Evolutionary conservation across 805 yeast species (phyloP), one percentile per base, ranked within the genome.

Genomic region (Kluyveromyces lactis): DNA sequence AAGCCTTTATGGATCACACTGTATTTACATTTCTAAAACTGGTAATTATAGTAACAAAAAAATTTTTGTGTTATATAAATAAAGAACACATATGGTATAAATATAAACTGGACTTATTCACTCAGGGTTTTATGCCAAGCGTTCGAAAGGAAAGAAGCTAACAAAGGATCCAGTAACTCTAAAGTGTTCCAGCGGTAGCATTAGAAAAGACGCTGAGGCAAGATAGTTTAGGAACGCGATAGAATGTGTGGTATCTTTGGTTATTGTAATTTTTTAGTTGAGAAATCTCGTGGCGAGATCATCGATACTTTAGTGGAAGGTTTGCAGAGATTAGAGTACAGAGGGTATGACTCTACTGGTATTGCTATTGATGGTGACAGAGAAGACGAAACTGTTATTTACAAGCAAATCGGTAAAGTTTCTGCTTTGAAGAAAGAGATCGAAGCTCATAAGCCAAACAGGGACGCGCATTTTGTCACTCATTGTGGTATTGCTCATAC

Each of bases 401-500:
- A 76, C 69, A 86, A 84, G 64, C 83, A 84, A 62, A 86, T 79
- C 44, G 98, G 98, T 56, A 94, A 92, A 65, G 99, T 92, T 51
- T 75, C 75, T 49, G 81, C 78, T 42, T 78, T 92, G 60, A 81
- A 73, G 60, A 71, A 77, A 46, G 79, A 80, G 64, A 77, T 85
- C 49, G 68, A 65, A 24, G 49, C 60, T 17, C 56, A 61, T 17
- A 61, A 74, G 33, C 72, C 79, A 42, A 75, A 82, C 53, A 71
- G 81, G 51, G 63, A 71, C 21, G 78, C 75, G 44, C 71, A 76
- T 16, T 87, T 86, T 58, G 80, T 76, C 52, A 77, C 81, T 61
- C 98, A 92, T 60, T 87, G 80, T 44, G 98, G 95, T 59, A 92
- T 92, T 62, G 97, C 98, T 18, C 99, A 92, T 67, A 92, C 99